Conservation (phyloP, 495 filamentous ascomycete species). For the Xanthoparmelia taractica region DNA sequence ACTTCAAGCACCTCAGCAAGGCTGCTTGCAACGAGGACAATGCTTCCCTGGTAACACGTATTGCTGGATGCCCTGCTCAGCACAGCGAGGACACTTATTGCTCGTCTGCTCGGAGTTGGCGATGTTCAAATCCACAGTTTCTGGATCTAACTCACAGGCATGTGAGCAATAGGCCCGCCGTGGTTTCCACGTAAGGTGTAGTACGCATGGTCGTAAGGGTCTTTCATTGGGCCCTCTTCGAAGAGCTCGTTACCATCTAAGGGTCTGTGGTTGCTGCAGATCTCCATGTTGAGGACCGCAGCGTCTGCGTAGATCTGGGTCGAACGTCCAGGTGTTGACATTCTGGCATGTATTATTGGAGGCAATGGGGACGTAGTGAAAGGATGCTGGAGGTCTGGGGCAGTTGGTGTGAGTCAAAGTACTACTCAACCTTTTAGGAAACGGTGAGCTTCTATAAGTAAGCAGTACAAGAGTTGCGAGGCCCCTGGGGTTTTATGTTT, state of each 20-base stretch:
- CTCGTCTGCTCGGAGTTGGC: too few relatives aligned
- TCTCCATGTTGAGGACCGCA: not conserved
- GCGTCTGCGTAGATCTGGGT: not conserved
- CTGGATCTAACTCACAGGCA: not conserved
- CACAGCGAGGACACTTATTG: conserved; percentile 13
- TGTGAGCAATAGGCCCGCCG: not conserved
- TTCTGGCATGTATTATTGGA: not conserved
- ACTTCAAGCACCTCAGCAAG: conserved; percentile 3
- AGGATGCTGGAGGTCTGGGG: not conserved
- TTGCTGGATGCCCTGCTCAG: conserved; percentile 14
- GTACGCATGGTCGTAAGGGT: not conserved
- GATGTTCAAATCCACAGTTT: not conserved
- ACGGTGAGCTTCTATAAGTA: not conserved
- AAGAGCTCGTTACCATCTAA: not conserved
- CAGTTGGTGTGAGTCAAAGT: not conserved
- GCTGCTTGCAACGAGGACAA: conserved; percentile 15
- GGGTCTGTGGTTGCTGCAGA: not conserved
- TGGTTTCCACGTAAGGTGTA: not conserved
- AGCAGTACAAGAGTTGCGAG: not conserved
- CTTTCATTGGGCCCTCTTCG: not conserved
- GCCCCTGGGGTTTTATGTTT: not conserved
- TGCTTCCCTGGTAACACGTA: conserved; percentile 18
- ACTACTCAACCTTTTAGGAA: not conserved
- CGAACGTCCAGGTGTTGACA: not conserved
- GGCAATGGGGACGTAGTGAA: not conserved